These are phyloP conservation scores for Coffea eugenioides DNA, from an alignment of 257 asterid genomes.

Conservation along the genomic window DNA sequence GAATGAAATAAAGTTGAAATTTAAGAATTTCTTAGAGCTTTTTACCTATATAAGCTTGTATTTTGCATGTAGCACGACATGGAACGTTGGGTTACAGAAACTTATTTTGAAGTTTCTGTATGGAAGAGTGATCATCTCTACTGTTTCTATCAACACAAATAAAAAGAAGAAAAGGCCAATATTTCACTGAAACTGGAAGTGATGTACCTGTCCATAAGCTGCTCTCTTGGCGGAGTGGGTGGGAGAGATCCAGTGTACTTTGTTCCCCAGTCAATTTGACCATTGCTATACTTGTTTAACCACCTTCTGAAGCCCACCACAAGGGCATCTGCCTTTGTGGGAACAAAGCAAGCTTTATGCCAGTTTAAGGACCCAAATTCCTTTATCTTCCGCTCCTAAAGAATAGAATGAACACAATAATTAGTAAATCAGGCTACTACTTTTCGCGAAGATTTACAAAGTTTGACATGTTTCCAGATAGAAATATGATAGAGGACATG, in stretches of 20 bases:
- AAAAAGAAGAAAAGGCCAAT: not conserved
- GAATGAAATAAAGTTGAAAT: not conserved
- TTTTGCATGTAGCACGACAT: not conserved
- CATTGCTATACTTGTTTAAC: constrained; percentile 67
- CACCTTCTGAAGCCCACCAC: constrained; percentile 67
- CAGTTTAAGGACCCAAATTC: constrained; percentile 61
- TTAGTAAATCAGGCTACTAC: not conserved
- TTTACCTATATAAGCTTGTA: not conserved
- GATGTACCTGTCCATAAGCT: constrained; percentile 64
- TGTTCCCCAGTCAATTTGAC: constrained; percentile 60
- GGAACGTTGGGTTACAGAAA: too few species aligned
- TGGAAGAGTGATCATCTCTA: not conserved
- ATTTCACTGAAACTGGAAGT: not conserved
- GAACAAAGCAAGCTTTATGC: constrained; percentile 71
- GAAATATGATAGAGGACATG: too few species aligned
- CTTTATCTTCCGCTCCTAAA: constrained; percentile 58
- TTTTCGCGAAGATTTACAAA: not conserved
- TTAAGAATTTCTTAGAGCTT: not conserved
- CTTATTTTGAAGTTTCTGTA: not conserved
- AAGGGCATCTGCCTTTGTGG: constrained; percentile 66
- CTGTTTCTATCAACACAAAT: not conserved
- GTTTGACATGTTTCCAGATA: not conserved
- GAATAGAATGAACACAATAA: constrained; percentile 6
- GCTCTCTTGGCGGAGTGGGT: constrained; percentile 72
- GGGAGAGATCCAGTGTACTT: constrained; percentile 60